Evolutionary conservation across 2,329 filamentous ascomycete genomes (phyloP).

Genomic region (Colletotrichum australisinense): DNA sequence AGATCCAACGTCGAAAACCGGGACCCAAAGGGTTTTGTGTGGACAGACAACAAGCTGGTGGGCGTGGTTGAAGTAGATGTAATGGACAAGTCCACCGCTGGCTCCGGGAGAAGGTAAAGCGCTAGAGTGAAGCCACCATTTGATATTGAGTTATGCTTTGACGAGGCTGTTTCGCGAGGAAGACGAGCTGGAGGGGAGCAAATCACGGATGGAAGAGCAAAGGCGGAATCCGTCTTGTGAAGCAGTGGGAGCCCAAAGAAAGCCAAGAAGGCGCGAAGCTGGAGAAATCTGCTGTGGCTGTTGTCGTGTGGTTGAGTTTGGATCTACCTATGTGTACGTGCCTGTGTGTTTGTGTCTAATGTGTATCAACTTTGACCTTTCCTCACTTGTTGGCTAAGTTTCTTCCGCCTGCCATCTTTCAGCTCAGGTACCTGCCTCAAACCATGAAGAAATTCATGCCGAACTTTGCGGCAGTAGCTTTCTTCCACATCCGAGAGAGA

Average conservation of each 20-base stretch:
- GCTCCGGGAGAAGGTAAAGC: neutral
- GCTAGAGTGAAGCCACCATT: neutral
- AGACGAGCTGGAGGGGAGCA: neutral
- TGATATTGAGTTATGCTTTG: conserved; percentile 31
- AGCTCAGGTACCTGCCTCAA: neutral
- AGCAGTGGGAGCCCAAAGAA: neutral
- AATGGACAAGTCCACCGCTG: neutral
- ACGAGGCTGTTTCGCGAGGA: conserved; percentile 18
- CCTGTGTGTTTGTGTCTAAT: neutral
- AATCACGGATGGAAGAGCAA: neutral
- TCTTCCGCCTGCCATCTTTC: neutral
- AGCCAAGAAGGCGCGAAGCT: neutral
- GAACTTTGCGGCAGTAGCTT: neutral
- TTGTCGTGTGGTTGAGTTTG: neutral
- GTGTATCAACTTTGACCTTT: neutral
- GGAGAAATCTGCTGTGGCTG: neutral
- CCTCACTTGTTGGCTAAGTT: neutral
- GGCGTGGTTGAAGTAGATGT: neutral
- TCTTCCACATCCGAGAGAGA: neutral
- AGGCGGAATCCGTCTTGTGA: neutral
- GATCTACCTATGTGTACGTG: neutral
- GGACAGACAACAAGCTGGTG: neutral
- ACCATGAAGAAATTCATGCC: neutral
- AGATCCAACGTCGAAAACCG: neutral
- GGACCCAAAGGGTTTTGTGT: neutral